These are phyloP conservation scores for Geosmithia morbida DNA, from an alignment of 2,329 filamentous ascomycete genomes.

Conservation along the genomic window DNA sequence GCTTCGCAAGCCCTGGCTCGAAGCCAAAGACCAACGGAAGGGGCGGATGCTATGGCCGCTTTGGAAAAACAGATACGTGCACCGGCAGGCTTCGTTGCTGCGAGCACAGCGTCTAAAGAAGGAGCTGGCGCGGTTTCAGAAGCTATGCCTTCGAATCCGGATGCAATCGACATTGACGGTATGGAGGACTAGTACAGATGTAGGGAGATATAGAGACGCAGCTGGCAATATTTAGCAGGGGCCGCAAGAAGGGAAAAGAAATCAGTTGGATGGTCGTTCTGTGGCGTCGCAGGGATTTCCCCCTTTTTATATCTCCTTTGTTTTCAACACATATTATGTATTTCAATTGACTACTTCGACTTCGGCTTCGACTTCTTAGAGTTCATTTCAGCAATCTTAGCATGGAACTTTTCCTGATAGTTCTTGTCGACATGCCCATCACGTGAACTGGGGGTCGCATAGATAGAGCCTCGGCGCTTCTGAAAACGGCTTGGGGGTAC, in stretches of 20 bases:
- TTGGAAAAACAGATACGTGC: conserved; percentile 80
- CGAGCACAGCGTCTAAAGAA: conserved; percentile 58
- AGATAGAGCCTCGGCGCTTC: conserved; percentile 55
- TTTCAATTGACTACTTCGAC: neutral
- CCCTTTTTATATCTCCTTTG: conserved; percentile 5
- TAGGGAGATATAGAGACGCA: neutral
- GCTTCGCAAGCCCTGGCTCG: conserved; percentile 86
- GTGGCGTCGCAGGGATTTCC: conserved; percentile 3
- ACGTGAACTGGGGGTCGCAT: conserved; percentile 47
- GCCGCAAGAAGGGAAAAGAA: neutral
- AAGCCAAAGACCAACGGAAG: conserved; percentile 45
- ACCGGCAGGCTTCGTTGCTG: conserved; percentile 80
- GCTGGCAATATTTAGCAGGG: neutral
- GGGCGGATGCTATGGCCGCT: conserved; percentile 63
- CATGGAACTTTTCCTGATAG: conserved; percentile 44
- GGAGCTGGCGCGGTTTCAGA: conserved; percentile 26
- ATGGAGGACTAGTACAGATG: conserved; percentile 52
- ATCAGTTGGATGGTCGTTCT: neutral
- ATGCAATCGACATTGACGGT: conserved; percentile 71
- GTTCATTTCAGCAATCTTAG: conserved; percentile 36
- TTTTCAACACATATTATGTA: neutral
- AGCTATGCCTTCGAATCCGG: conserved; percentile 53
- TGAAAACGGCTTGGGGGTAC: conserved; percentile 55
- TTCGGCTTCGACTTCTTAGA: conserved; percentile 1
- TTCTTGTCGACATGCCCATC: conserved; percentile 50